Evolutionary conservation across 257 asterid genomes (phyloP).

Genomic region (Salvia hispanica): DNA sequence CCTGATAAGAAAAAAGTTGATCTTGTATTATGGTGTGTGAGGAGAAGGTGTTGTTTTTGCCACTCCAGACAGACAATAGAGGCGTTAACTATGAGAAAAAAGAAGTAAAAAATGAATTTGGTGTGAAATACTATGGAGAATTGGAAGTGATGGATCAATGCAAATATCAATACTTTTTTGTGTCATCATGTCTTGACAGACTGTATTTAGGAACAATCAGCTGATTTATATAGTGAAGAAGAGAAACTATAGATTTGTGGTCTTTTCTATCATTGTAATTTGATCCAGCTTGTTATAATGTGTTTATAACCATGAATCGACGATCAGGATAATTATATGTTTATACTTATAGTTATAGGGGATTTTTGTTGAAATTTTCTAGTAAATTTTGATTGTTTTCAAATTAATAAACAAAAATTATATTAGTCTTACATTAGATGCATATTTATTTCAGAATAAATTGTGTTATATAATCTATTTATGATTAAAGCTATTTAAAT

Average conservation of each 20-base stretch:
- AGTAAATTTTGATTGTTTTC: no score
- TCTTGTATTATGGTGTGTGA: constrained; percentile 25
- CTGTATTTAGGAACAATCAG: neutral
- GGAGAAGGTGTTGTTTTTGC: constrained; percentile 1
- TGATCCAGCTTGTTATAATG: no score
- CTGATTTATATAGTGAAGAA: neutral
- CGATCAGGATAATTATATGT: no score
- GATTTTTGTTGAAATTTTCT: no score
- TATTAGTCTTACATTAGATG: no score
- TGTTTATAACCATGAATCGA: no score
- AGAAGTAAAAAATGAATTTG: neutral
- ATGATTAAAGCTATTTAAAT: no score
- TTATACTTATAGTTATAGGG: no score
- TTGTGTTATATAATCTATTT: no score
- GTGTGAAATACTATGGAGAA: constrained; percentile 5
- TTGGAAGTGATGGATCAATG: neutral
- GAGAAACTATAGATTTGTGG: neutral
- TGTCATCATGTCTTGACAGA: neutral
- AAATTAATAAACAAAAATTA: no score
- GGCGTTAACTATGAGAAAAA: constrained; percentile 5
- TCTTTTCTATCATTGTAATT: no score
- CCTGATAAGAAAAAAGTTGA: constrained; percentile 24
- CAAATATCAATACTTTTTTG: neutral
- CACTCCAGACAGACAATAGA: constrained; percentile 13
- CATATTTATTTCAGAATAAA: no score